Percentiles rank a stretch among this genome's conserved stretches.
Conservation (phyloP, 2,329 filamentous ascomycete species). For the Diaporthe nobilis region DNA sequence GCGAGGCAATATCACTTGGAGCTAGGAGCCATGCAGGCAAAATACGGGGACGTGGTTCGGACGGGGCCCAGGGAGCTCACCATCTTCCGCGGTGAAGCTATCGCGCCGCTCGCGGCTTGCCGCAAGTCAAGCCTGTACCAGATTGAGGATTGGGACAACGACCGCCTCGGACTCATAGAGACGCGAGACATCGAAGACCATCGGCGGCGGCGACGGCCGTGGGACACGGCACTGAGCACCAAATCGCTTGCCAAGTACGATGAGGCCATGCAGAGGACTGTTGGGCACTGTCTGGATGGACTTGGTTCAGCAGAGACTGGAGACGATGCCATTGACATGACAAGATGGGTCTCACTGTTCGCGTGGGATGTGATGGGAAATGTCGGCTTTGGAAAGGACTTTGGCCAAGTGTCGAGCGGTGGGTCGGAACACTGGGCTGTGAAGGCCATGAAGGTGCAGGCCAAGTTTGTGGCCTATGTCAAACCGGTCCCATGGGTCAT, state of each 20-base stretch:
- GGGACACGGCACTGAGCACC: constrained; percentile 10
- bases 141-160: constrained; percentile 12
- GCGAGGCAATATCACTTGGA: constrained; percentile 15
- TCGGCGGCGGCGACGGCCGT: background rate
- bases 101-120: background rate
- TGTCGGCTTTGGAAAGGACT: constrained; percentile 20
- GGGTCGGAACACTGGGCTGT: constrained; percentile 14
- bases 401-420: background rate
- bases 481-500: constrained; percentile 10
- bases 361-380: constrained; percentile 26
- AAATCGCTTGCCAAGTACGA: constrained; percentile 5
- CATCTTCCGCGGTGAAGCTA: constrained; percentile 22
- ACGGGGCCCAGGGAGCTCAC: constrained; percentile 42
- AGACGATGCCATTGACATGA: background rate
- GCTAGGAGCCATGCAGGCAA: constrained; percentile 12
- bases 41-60: constrained; percentile 39
- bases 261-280: background rate
- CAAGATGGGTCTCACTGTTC: constrained; percentile 12
- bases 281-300: constrained; percentile 4
- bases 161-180: constrained; percentile 10
- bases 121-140: constrained; percentile 14
- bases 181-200: constrained; percentile 15
- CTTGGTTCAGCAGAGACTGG: background rate
- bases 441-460: background rate
- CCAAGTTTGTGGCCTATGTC: background rate